Percentiles rank a stretch among this genome's conserved stretches.
phyloP scores from a whole-genome alignment of 2,329 filamentous ascomycete genomes.

The Colletotrichum zoysiae region DNA sequence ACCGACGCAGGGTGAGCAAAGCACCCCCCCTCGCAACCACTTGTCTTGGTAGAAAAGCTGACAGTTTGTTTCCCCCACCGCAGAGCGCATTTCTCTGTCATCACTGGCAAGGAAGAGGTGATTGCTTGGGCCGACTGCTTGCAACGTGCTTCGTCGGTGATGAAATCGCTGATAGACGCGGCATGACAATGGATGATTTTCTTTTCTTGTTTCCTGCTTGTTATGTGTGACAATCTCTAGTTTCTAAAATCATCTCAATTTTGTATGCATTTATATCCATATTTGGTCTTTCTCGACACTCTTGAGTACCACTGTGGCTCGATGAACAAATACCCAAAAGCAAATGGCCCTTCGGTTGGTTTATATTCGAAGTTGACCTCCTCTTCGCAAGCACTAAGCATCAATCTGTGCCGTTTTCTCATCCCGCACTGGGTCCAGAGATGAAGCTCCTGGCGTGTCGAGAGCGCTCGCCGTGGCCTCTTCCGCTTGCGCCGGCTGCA shows the following conservation, averaged over 20 bases:
- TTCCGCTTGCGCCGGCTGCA: not conserved
- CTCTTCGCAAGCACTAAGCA: not conserved
- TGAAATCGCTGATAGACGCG: conserved; percentile 8
- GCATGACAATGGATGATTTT: not conserved
- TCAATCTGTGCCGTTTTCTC: not conserved
- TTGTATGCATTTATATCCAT: too few species aligned
- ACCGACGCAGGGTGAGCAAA: conserved; percentile 2
- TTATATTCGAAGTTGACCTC: too few species aligned
- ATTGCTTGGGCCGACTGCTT: conserved; percentile 9
- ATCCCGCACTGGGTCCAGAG: not conserved
- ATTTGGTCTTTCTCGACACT: too few species aligned
- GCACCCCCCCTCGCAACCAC: too few species aligned
- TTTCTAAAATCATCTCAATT: too few species aligned
- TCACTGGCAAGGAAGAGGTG: conserved; percentile 7
- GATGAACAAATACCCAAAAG: too few species aligned
- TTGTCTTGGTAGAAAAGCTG: not conserved
- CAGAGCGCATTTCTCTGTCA: conserved; percentile 5
- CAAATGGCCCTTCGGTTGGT: too few species aligned
- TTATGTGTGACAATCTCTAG: not conserved
- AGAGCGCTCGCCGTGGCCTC: not conserved
- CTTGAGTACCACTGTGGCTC: too few species aligned
- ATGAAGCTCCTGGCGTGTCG: not conserved
- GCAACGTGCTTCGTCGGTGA: conserved; percentile 5
- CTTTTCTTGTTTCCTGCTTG: not conserved
- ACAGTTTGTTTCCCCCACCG: not conserved